Base-by-base conservation (phyloP, 23 red algal species). In the Cyanidiococcus yangmingshanensis region DNA sequence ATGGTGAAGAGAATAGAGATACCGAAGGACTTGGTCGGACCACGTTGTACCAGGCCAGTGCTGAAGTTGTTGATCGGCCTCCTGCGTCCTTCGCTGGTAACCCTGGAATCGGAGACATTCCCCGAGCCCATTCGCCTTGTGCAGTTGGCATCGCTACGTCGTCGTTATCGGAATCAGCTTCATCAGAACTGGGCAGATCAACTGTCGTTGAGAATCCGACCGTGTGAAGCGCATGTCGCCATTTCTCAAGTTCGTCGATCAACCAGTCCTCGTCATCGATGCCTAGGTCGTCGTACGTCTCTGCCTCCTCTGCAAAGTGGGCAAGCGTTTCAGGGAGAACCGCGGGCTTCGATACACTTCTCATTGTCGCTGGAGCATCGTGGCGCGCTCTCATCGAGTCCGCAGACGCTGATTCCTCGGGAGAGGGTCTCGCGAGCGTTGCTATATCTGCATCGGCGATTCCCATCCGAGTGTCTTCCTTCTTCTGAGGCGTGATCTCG, bases 401-500 rank as follows among this genome's bases (percentile, higher is more conserved):
- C n/a, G 27, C 63, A 29, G 63, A 25, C 16, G 63, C 7, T 25
- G 3, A 29, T 29, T 71, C 27, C n/a, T 3, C 27, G 12, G 63
- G 32, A 27, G 63, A 12, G 12, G 63, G 63, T 7, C 12, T 21
- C 45, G 45, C 45, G 21, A 15, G 45, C 45, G 45, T 7, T 21
- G 45, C 45, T 21, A 54, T 54, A 54, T 7, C 7, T 7, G 45
- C 45, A 7, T 15, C 12, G 12, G 21, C 12, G 12, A 21, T 21
- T 54, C 12, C 45, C 21, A 7, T 54, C 12, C 45, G 45, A 7
- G 7, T 7, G 45, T 21, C 21, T 7, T 7, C 12, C 12, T 15
- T 21, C 21, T 21, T 21, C 7, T 71, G 15, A 12, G 63, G 63
- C 83, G 83, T 17, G 78, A 79, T 3, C 85, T 77, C 24, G 87